Evolutionary conservation across 176 grass and related monocot genomes (phyloP).

Genomic region (Oryza punctata): DNA sequence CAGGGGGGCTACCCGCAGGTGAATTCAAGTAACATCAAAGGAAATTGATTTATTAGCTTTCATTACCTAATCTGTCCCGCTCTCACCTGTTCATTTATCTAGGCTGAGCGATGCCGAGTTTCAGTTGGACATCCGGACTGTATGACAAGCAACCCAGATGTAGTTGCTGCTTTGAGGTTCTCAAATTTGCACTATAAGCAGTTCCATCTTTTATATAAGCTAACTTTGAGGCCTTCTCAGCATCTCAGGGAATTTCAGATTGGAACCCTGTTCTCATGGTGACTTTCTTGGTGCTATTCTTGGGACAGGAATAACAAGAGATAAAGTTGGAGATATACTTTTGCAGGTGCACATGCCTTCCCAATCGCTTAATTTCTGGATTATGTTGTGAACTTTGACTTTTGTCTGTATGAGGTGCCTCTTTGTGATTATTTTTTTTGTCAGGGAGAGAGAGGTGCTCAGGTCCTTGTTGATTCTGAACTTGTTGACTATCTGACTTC

Average conservation of each 20-base stretch:
- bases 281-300: conserved; percentile 96
- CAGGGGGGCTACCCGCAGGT: conserved; percentile 97
- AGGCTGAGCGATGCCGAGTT: conserved; percentile 87
- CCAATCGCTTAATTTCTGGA: conserved; percentile 23
- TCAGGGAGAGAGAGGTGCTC: conserved; percentile 85
- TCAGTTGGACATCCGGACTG: conserved; percentile 73
- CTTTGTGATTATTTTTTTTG: conserved; percentile 17
- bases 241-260: conserved; percentile 88
- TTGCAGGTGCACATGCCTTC: conserved; percentile 64
- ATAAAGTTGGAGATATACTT: conserved; percentile 95
- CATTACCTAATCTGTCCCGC: background rate
- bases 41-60: conserved; percentile 21
- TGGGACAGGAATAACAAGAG: conserved; percentile 80
- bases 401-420: background rate
- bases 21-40: conserved; percentile 14
- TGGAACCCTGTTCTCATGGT: conserved; percentile 89
- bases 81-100: conserved; percentile 34
- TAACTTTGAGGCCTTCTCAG: conserved; percentile 51
- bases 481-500: conserved; percentile 77
- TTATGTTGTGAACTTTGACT: background rate
- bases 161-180: conserved; percentile 92
- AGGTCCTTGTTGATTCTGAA: conserved; percentile 90
- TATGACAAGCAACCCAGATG: conserved; percentile 79
- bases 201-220: conserved; percentile 36
- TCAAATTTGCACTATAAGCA: conserved; percentile 30